These are phyloP conservation scores for Boletus sp. DNA, from an alignment of 768 basidiomycete species.

Conservation along the genomic window DNA sequence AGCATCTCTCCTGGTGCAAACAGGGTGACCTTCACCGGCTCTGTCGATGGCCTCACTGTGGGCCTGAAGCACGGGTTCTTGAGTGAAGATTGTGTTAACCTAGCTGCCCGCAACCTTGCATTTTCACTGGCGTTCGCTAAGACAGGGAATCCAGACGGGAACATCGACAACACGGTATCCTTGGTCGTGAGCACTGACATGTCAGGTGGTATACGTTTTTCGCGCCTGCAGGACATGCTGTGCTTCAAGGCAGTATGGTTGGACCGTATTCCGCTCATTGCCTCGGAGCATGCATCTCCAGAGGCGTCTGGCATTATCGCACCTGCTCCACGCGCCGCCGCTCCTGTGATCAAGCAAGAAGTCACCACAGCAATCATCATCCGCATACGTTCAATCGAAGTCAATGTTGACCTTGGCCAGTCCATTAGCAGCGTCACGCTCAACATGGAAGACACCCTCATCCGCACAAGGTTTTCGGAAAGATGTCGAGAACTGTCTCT, in stretches of 20 bases:
- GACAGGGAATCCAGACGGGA: constrained; percentile 36
- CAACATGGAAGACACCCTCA: constrained; percentile 57
- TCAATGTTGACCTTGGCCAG: constrained; percentile 83
- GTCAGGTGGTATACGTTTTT: constrained; percentile 74
- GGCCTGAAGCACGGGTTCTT: constrained; percentile 84
- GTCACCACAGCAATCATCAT: constrained; percentile 65
- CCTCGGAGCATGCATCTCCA: constrained; percentile 34
- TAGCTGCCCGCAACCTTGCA: constrained; percentile 79
- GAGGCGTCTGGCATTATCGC: constrained; percentile 20
- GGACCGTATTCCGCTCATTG: constrained; percentile 79
- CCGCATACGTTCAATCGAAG: constrained; percentile 67
- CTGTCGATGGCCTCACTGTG: constrained; percentile 76
- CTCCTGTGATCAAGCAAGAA: constrained; percentile 34
- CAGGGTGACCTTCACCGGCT: constrained; percentile 72
- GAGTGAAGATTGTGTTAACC: constrained; percentile 76
- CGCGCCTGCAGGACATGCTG: constrained; percentile 85
- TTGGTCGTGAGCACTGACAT: constrained; percentile 85
- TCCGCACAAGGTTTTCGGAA: constrained; percentile 68
- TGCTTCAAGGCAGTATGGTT: constrained; percentile 97
- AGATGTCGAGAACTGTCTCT: constrained; percentile 61
- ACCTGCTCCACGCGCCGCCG: constrained; percentile 10
- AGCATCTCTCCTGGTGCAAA: constrained; percentile 72
- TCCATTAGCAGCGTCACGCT: constrained; percentile 75
- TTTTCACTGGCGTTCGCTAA: constrained; percentile 75
- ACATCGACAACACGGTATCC: constrained; percentile 56